Evolutionary conservation across 2,329 filamentous ascomycete genomes (phyloP).

Genomic region (Colletotrichum sp.): DNA sequence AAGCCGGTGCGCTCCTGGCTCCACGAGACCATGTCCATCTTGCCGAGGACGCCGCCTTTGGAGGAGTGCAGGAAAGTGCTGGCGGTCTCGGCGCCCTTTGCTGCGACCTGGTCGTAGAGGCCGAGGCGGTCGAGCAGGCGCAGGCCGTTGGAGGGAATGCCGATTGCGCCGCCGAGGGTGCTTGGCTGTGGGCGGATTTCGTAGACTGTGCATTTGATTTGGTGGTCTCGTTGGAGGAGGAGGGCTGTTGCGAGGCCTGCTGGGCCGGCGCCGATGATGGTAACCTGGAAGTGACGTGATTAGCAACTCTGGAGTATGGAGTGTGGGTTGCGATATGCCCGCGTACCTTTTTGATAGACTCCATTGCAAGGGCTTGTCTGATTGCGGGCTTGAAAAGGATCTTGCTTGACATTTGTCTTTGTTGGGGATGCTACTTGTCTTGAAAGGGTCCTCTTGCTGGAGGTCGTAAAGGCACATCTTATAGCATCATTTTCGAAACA

Average conservation of each 20-base stretch:
- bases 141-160: constrained; percentile 10
- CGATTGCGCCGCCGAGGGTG: background rate
- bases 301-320: background rate
- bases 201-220: background rate
- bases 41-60: background rate
- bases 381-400: background rate
- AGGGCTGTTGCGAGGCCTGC: constrained; percentile 21
- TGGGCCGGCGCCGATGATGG: constrained; percentile 30
- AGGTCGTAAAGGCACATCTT: background rate
- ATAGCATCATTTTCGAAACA: background rate
- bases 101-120: background rate
- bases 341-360: background rate
- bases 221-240: background rate
- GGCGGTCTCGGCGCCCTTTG: background rate
- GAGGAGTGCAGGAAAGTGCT: background rate
- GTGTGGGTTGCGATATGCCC: background rate
- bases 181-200: constrained; percentile 1
- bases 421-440: background rate
- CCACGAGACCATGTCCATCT: constrained; percentile 4
- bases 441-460: background rate
- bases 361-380: background rate
- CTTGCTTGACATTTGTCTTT: background rate
- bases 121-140: background rate
- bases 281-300: background rate
- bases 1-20: constrained; percentile 7